phyloP scores from a whole-genome alignment of 1,284 basidiomycete genomes.

The Pseudozyma sp. region DNA sequence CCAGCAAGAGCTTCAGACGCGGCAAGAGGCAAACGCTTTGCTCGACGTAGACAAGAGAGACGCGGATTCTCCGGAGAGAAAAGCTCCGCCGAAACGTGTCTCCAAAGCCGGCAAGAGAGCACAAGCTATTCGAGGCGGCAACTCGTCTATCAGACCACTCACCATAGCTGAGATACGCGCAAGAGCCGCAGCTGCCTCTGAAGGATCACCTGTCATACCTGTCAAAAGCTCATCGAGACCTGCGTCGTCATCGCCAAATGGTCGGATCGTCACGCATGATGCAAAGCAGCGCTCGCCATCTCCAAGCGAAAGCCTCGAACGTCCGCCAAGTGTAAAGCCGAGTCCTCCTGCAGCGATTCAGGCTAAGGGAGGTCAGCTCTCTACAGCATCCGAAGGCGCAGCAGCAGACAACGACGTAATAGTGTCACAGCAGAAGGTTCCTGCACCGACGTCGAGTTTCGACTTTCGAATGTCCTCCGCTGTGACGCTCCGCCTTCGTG shows the following conservation, averaged over 20 bases:
- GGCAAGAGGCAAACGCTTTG: not conserved
- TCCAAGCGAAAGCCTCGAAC: not conserved
- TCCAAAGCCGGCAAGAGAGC: slow-evolving; percentile 38
- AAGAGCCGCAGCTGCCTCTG: slow-evolving; percentile 21
- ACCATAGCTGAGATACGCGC: slow-evolving; percentile 40
- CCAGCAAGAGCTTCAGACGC: slow-evolving; percentile 3
- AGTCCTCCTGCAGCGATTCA: not conserved
- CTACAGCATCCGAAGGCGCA: not conserved
- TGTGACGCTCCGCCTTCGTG: slow-evolving; percentile 67
- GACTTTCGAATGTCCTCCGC: slow-evolving; percentile 37
- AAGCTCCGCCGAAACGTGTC: slow-evolving; percentile 18
- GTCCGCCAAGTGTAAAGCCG: not conserved
- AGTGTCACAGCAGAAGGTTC: not conserved
- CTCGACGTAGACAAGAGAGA: slow-evolving; percentile 1
- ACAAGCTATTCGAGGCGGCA: slow-evolving; percentile 31
- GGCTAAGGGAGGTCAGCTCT: not conserved
- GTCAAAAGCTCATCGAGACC: not conserved
- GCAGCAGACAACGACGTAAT: not conserved
- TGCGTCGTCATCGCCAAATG: not conserved
- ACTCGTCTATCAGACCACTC: slow-evolving; percentile 24
- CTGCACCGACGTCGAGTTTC: slow-evolving; percentile 15
- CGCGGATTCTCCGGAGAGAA: slow-evolving; percentile 9
- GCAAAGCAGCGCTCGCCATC: not conserved
- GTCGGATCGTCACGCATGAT: too few relatives aligned
- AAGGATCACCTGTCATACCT: not conserved